Conservation (phyloP, 2,329 filamentous ascomycete genomes). For the Fusarium robinianum region DNA sequence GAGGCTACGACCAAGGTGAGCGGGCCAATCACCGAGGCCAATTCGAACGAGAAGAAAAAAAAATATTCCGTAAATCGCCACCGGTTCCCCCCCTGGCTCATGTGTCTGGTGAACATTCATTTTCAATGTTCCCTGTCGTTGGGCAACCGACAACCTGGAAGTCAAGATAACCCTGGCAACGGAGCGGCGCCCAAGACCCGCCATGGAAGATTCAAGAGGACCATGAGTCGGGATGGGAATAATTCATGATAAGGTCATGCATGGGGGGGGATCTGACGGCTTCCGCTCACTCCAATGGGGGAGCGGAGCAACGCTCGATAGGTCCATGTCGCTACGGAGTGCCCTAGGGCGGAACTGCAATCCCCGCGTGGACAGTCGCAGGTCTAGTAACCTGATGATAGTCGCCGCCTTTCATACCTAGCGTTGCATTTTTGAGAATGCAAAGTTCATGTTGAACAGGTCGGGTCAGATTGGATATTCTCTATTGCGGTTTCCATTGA, state of each 20-base stretch:
- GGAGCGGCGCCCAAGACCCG: slow-evolving; percentile 2
- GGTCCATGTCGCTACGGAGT: slow-evolving; percentile 27
- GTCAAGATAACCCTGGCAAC: slow-evolving; percentile 3
- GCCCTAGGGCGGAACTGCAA: slow-evolving; percentile 27
- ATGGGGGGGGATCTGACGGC: slow-evolving; percentile 36
- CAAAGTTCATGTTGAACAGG: slow-evolving; percentile 5
- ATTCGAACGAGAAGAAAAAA: slow-evolving; percentile 26
- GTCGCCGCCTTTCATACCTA: slow-evolving; percentile 10
- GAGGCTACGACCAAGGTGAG: slow-evolving; percentile 1
- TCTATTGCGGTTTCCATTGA: slow-evolving; percentile 2
- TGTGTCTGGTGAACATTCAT: slow-evolving; percentile 9
- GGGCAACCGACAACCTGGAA: slow-evolving; percentile 20
- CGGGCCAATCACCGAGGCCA: slow-evolving; percentile 31
- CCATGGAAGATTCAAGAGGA: slow-evolving; percentile 19
- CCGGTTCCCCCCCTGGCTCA: background rate
- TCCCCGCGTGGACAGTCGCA: no score
- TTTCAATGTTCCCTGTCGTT: slow-evolving; percentile 7
- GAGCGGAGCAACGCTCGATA: no score
- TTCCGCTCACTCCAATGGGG: no score
- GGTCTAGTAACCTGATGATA: no score
- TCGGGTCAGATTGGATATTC: slow-evolving; percentile 19
- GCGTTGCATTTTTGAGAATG: slow-evolving; percentile 8
- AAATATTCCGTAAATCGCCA: slow-evolving; percentile 8
- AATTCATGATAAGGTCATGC: slow-evolving; percentile 37
- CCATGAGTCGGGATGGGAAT: slow-evolving; percentile 20